Evolutionary conservation across 2,329 filamentous ascomycete genomes (phyloP), one percentile per base, ranked within the genome.

Genomic region (Ascomycota sp.): DNA sequence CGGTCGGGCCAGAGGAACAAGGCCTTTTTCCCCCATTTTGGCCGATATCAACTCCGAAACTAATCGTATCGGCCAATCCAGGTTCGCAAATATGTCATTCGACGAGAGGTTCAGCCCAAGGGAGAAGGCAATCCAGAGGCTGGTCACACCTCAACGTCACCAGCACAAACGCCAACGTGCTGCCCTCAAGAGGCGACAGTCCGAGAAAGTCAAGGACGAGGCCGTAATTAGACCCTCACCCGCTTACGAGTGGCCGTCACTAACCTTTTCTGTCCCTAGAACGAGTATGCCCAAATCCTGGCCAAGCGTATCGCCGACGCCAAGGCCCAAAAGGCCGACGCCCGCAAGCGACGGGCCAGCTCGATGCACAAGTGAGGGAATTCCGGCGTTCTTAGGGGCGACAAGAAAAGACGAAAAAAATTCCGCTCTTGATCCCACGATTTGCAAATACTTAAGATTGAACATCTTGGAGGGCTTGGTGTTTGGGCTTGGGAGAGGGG

Each of bases 81-180:
- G 79, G 79, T 89, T 65, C 86, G 89, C 71, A 94, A 95, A 71
- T 98, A 93, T 69, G 89, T 98, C 63, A 95, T 98, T 55, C 89
- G 89, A 60, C 89, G 89, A 61, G 89, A 95, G 63, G 75, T 98
- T 53, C 75, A 83, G 68, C 80, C 82, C 57, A 92, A 92, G 78
- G 79, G 76, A 56, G 89, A 95, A 72, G 86, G 83, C 65, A 91
- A 98, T 98, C 67, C 89, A 98, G 76, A 82, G 89, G 60, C 82
- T 98, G 51, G 83, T 98, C 52, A 98, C 89, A 55, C 89, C 89
- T 60, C 89, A 95, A 69, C 89, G 89, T 61, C 83, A 98, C 56
- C 89, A 98, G 75, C 89, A 93, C 79, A 98, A 95, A 81, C 83
- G 89, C 55, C 89, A 95, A 72, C 74, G 85, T 50, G 68, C 91